Evolutionary conservation across 768 basidiomycete species (phyloP), one percentile per base, ranked within the genome.

Genomic region (Pulveroboletus sp.): DNA sequence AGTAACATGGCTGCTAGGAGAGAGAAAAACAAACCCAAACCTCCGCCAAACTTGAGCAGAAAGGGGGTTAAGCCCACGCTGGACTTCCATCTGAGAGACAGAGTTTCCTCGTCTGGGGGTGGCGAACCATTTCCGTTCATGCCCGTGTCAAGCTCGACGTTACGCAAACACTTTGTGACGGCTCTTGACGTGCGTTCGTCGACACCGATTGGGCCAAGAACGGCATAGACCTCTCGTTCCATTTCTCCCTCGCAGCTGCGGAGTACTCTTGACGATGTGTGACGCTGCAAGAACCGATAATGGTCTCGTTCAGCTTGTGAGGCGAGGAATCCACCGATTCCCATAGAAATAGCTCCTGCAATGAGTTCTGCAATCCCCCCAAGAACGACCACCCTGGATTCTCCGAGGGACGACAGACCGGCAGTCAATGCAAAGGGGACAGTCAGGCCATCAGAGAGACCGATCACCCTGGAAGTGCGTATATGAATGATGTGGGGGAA

Each of bases 271-370:
- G 84, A 78, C 38, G 83, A 74, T 9, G 91, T 94, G 53, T 83
- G 79, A 35, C 79, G 76, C 27, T 76, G 80, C 28, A 87, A 80
- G 70, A 88, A 96, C 40, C 84, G 87, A 66, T 86, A 94, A 69
- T 96, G 89, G 66, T 97, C 95, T 40, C 93, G 85, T 69, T 99
- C 96, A 28, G 95, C 87, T 69, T 99, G 91, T 1, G 94, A 93
- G 3, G 93, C 93, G 43, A 99, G 84, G 78, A 95, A 97, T 17
- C 95, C 95, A 46, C 96, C 96, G 36, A 99, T 89, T 53, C 96
- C 96, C 95, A 99, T 99, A 2, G 89, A 93, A 40, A 98, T 89
- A 11, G 94, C 90, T 6, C 96, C 96, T 1, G 94, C 92, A 50
- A 95, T 91, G 57, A 99, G 84, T 67, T 99, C 96, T 1, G 96